Evolutionary conservation across 345 rosid species (phyloP).

Genomic region (Punica granatum): DNA sequence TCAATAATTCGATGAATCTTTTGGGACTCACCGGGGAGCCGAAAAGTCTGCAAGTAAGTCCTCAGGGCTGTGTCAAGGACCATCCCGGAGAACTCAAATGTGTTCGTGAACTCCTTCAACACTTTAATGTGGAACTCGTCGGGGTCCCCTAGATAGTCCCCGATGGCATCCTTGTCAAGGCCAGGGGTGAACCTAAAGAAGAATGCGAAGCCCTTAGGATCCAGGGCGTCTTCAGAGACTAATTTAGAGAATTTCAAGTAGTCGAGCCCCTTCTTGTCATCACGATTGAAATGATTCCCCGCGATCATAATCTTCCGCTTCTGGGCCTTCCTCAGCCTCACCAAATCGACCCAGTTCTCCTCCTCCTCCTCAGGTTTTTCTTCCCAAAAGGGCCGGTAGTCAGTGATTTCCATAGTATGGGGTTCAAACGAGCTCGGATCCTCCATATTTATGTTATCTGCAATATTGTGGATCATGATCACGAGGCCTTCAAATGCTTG

Average conservation of each 20-base stretch:
- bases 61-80: slow-evolving; percentile 71
- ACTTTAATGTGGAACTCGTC: slow-evolving; percentile 67
- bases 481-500: slow-evolving; percentile 94
- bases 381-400: slow-evolving; percentile 68
- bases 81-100: slow-evolving; percentile 79
- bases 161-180: slow-evolving; percentile 62
- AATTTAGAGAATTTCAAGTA: slow-evolving; percentile 54
- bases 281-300: slow-evolving; percentile 68
- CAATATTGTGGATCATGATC: slow-evolving; percentile 68
- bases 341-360: slow-evolving; percentile 55
- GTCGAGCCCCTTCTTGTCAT: slow-evolving; percentile 80
- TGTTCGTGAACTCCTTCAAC: slow-evolving; percentile 62
- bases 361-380: slow-evolving; percentile 52
- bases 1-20: slow-evolving; percentile 80
- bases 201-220: slow-evolving; percentile 55
- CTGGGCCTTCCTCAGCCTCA: slow-evolving; percentile 62
- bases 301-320: slow-evolving; percentile 67
- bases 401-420: slow-evolving; percentile 44
- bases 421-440: slow-evolving; percentile 36
- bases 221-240: slow-evolving; percentile 48
- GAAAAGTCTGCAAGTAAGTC: slow-evolving; percentile 64
- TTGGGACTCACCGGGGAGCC: slow-evolving; percentile 91
- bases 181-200: slow-evolving; percentile 70
- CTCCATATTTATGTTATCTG: slow-evolving; percentile 60
- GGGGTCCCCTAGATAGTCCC: slow-evolving; percentile 90